These are phyloP conservation scores for Colletotrichum scovillei DNA, from an alignment of 2,329 filamentous ascomycete genomes.

Conservation along the genomic window DNA sequence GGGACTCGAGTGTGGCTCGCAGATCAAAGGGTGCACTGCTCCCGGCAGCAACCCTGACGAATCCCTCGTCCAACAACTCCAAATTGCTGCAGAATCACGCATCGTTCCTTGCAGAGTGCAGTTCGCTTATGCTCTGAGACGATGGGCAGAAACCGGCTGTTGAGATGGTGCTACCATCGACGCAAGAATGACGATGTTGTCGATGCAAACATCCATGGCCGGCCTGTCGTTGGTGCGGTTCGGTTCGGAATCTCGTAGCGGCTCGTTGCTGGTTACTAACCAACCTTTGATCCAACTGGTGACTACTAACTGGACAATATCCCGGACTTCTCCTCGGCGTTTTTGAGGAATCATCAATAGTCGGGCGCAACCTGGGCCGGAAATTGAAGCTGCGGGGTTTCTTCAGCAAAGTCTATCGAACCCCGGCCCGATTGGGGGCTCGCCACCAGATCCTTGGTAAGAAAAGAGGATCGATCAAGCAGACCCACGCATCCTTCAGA, in stretches of 20 bases:
- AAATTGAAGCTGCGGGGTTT: constrained; percentile 32
- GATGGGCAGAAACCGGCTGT: not conserved
- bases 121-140: not conserved
- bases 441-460: constrained; percentile 17
- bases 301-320: not conserved
- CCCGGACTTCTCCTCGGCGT: constrained; percentile 22
- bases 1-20: not conserved
- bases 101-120: not conserved
- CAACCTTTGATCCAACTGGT: too few relatives aligned
- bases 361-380: constrained; percentile 2
- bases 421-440: not conserved
- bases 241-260: not conserved
- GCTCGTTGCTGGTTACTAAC: not conserved
- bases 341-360: not conserved
- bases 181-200: not conserved
- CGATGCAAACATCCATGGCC: not conserved
- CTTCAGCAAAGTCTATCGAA: constrained; percentile 18
- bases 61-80: not conserved
- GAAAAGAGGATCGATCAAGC: not conserved
- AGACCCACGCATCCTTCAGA: constrained; percentile 6
- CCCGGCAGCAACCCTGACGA: constrained; percentile 10
- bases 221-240: not conserved
- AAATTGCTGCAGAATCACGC: not conserved
- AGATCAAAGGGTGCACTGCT: constrained; percentile 9
- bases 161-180: not conserved